Conservation (phyloP, 2,329 filamentous ascomycete genomes). For the Orbilia brochopaga region DNA sequence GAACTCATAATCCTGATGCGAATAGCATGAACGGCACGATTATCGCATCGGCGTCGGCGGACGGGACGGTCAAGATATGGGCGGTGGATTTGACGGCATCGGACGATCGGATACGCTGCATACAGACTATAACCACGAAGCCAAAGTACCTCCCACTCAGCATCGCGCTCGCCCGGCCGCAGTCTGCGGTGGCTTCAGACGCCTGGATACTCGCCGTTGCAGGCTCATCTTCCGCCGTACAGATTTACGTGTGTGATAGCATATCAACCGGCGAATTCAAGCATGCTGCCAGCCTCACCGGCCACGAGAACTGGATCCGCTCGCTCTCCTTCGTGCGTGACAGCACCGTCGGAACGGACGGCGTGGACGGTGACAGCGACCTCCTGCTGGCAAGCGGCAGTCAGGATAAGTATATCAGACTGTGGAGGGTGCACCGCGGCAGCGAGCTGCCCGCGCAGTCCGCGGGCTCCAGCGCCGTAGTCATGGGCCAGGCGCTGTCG, state of each 20-base stretch:
- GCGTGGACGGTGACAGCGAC: constrained; percentile 62
- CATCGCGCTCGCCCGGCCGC: constrained; percentile 71
- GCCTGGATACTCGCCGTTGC: constrained; percentile 77
- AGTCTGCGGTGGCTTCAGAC: constrained; percentile 56
- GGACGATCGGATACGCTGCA: constrained; percentile 59
- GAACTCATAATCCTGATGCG: not conserved
- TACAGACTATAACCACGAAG: constrained; percentile 73
- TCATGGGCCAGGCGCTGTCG: constrained; percentile 66
- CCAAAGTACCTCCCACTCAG: constrained; percentile 84
- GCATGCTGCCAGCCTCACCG: constrained; percentile 76
- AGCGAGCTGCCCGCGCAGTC: constrained; percentile 66
- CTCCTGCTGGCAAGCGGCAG: constrained; percentile 88
- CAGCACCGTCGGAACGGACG: constrained; percentile 60
- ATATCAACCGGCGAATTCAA: constrained; percentile 66
- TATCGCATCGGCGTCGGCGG: constrained; percentile 68
- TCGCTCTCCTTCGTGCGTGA: constrained; percentile 80
- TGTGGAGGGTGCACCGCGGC: constrained; percentile 84
- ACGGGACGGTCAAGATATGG: constrained; percentile 73
- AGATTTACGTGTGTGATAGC: constrained; percentile 66
- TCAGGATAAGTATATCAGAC: constrained; percentile 94
- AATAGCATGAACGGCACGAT: constrained; percentile 52
- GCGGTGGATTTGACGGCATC: constrained; percentile 60
- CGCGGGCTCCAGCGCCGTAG: constrained; percentile 64
- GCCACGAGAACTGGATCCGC: constrained; percentile 94
- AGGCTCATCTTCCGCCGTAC: constrained; percentile 81